Evolutionary conservation across 139 green algal genomes (phyloP).

Genomic region (Spirogloea muscicola): DNA sequence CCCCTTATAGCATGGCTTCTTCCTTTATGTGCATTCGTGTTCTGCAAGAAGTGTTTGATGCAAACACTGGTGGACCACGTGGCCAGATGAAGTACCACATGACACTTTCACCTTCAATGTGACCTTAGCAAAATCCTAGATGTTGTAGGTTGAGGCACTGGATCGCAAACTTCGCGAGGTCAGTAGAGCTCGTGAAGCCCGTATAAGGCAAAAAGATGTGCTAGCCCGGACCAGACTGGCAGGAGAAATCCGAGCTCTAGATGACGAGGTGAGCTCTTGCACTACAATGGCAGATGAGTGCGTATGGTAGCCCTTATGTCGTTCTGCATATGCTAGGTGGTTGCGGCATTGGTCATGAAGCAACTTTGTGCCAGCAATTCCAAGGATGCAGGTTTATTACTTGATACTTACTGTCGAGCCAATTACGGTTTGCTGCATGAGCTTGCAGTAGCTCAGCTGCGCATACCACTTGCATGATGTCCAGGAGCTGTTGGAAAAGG

Average conservation of each 20-base stretch:
- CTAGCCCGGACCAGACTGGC: conserved; percentile 33
- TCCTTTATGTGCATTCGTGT: neutral
- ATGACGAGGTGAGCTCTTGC: conserved; percentile 57
- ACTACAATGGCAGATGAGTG: too few species aligned
- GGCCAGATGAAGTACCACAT: neutral
- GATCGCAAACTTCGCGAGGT: conserved; percentile 25
- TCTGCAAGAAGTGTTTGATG: neutral
- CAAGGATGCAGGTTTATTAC: too few species aligned
- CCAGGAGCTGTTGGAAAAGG: too few species aligned
- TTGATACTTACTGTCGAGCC: too few species aligned
- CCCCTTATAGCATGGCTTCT: neutral
- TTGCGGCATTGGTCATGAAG: too few species aligned
- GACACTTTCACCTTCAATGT: neutral
- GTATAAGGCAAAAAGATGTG: conserved; percentile 34
- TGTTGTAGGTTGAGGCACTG: conserved; percentile 40
- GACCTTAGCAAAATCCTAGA: neutral
- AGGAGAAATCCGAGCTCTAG: conserved; percentile 44
- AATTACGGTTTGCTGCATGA: too few species aligned
- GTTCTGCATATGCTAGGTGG: too few species aligned
- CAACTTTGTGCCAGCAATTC: too few species aligned
- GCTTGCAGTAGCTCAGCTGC: too few species aligned
- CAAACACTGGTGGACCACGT: neutral
- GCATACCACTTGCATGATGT: too few species aligned
- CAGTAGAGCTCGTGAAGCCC: conserved; percentile 15
- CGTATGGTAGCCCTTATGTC: too few species aligned